phyloP scores from a whole-genome alignment of 1,284 basidiomycete genomes.

The Fistulina hepatica region DNA sequence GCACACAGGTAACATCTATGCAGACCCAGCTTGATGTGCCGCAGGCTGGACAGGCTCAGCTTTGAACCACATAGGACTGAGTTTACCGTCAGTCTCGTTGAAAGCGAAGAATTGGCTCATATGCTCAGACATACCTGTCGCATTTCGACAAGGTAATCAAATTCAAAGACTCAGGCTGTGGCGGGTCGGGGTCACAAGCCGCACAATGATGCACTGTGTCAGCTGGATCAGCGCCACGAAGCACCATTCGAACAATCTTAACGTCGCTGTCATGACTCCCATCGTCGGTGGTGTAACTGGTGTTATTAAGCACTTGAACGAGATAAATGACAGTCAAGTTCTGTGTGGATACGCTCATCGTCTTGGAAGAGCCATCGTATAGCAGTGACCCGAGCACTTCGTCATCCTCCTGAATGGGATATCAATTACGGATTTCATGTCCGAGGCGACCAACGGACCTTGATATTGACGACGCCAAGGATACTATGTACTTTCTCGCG shows the following conservation, averaged over 20 bases:
- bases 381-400: constrained; percentile 37
- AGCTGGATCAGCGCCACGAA: constrained; percentile 31
- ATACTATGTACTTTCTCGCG: constrained; percentile 19
- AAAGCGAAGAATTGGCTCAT: constrained; percentile 52
- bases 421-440: constrained; percentile 5
- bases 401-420: background rate
- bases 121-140: constrained; percentile 19
- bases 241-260: constrained; percentile 36
- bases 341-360: constrained; percentile 43
- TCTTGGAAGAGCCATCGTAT: constrained; percentile 27
- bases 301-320: constrained; percentile 19
- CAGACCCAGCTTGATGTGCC: no score
- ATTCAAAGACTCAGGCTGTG: constrained; percentile 35
- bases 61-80: constrained; percentile 43
- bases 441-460: constrained; percentile 25
- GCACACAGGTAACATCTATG: no score
- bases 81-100: constrained; percentile 32
- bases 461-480: constrained; percentile 37
- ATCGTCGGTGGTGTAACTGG: no score
- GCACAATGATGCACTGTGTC: constrained; percentile 39
- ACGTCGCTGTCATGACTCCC: constrained; percentile 16
- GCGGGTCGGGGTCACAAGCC: constrained; percentile 46
- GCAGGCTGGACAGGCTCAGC: constrained; percentile 11
- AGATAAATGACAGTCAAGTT: constrained; percentile 43
- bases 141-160: constrained; percentile 33